Conservation (phyloP, 2,329 filamentous ascomycete genomes). For the Lizonia empirigonia region DNA sequence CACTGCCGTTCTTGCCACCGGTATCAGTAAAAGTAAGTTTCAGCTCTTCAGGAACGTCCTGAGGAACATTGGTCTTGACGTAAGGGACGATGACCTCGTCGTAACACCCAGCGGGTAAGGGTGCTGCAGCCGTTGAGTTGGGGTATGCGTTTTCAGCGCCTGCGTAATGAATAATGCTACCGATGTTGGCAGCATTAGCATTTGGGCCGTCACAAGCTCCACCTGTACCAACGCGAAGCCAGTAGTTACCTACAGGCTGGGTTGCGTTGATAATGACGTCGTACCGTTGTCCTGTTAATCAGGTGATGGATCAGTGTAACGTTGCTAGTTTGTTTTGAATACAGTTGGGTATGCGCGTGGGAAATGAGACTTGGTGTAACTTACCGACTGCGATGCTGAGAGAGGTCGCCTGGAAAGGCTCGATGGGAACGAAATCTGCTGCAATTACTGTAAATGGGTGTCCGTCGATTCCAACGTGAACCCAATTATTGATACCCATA, state of each 20-base stretch:
- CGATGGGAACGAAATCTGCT: conserved; percentile 52
- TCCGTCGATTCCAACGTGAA: conserved; percentile 34
- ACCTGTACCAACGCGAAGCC: conserved; percentile 45
- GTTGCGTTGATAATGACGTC: conserved; percentile 49
- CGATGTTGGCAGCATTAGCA: conserved; percentile 42
- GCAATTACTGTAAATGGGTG: conserved; percentile 53
- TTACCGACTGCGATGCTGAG: conserved; percentile 46
- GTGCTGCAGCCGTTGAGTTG: conserved; percentile 34
- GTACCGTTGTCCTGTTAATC: conserved; percentile 45
- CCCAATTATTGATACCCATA: conserved; percentile 33
- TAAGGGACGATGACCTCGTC: conserved; percentile 51
- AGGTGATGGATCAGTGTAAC: conserved; percentile 28
- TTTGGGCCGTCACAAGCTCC: conserved; percentile 47
- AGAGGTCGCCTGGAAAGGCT: conserved; percentile 47
- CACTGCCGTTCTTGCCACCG: conserved; percentile 21
- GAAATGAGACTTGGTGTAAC: conserved; percentile 15
- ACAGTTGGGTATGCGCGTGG: conserved; percentile 11
- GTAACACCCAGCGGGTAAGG: conserved; percentile 48
- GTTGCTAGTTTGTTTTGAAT: conserved; percentile 17
- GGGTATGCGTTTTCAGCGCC: conserved; percentile 39
- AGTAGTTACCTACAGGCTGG: conserved; percentile 41
- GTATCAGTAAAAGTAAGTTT: conserved; percentile 35
- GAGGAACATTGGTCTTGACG: conserved; percentile 44
- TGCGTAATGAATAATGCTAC: conserved; percentile 51
- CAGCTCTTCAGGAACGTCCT: conserved; percentile 33